These are phyloP conservation scores for Arthroderma sp. DNA, from an alignment of 2,329 filamentous ascomycete genomes.

Conservation along the genomic window DNA sequence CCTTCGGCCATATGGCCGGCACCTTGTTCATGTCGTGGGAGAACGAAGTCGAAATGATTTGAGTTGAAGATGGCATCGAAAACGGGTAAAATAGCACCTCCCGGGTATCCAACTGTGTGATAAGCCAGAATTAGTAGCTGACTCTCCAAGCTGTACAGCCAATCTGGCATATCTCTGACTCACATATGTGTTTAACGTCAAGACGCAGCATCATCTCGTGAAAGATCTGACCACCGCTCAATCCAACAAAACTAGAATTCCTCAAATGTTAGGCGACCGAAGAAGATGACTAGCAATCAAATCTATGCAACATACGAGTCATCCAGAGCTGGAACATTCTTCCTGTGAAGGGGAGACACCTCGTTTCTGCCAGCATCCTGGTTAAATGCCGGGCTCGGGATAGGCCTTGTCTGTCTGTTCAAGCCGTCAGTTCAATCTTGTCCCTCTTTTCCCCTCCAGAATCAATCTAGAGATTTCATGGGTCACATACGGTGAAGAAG, in stretches of 20 bases:
- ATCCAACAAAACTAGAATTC: slow-evolving; percentile 64
- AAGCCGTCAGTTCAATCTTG: slow-evolving; percentile 17
- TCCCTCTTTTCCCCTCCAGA: too few species aligned
- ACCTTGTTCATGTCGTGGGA: slow-evolving; percentile 92
- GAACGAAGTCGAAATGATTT: slow-evolving; percentile 87
- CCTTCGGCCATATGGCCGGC: slow-evolving; percentile 98
- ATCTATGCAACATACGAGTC: slow-evolving; percentile 55
- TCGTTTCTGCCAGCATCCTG: slow-evolving; percentile 47
- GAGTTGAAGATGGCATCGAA: slow-evolving; percentile 99
- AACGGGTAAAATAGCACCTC: slow-evolving; percentile 90
- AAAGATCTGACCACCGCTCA: slow-evolving; percentile 92
- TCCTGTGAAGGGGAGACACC: slow-evolving; percentile 55
- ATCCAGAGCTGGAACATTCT: slow-evolving; percentile 54
- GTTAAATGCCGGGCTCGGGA: slow-evolving; percentile 51
- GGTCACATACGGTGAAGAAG: slow-evolving; percentile 42
- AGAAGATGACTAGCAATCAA: not conserved
- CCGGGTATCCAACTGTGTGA: slow-evolving; percentile 66
- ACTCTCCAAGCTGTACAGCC: too few species aligned
- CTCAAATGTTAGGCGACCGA: slow-evolving; percentile 10
- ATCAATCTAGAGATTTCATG: not conserved
- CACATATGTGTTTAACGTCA: slow-evolving; percentile 86
- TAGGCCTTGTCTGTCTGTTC: slow-evolving; percentile 44
- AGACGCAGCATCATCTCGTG: slow-evolving; percentile 98
- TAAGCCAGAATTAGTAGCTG: not conserved
- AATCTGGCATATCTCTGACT: slow-evolving; percentile 32